These are phyloP conservation scores for Knoxdaviesia capensis DNA, from an alignment of 2,329 filamentous ascomycete genomes.

Conservation along the genomic window DNA sequence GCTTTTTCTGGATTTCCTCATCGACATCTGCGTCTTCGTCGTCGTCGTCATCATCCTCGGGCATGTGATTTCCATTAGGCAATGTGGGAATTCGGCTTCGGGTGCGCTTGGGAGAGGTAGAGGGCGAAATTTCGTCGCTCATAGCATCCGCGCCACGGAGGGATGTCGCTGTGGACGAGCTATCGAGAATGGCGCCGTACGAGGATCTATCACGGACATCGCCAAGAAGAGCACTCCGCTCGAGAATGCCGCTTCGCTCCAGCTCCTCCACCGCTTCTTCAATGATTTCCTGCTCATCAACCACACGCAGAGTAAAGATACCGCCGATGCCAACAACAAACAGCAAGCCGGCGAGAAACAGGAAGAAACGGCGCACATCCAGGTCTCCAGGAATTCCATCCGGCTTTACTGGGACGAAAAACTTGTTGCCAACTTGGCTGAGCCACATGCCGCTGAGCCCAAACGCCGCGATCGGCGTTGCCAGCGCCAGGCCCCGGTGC, in stretches of 20 bases:
- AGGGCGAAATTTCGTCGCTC: too few species aligned
- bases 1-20: conserved; percentile 39
- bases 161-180: too few species aligned
- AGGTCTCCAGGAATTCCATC: conserved; percentile 42
- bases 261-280: conserved; percentile 78
- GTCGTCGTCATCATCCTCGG: conserved; percentile 18
- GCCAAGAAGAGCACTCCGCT: conserved; percentile 56
- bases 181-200: too few species aligned
- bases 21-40: conserved; percentile 21
- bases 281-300: conserved; percentile 73
- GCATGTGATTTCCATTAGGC: too few species aligned
- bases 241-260: conserved; percentile 69
- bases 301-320: conserved; percentile 51
- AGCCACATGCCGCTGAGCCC: conserved; percentile 92
- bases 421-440: conserved; percentile 63
- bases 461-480: conserved; percentile 78
- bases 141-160: too few species aligned
- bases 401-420: conserved; percentile 49
- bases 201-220: too few species aligned
- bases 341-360: conserved; percentile 62
- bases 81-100: too few species aligned
- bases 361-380: conserved; percentile 69
- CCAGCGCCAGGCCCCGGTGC: conserved; percentile 73
- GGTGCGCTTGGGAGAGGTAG: too few species aligned
- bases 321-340: conserved; percentile 52